Base-by-base conservation (phyloP, 768 basidiomycete species). In the Astraeus odoratus region DNA sequence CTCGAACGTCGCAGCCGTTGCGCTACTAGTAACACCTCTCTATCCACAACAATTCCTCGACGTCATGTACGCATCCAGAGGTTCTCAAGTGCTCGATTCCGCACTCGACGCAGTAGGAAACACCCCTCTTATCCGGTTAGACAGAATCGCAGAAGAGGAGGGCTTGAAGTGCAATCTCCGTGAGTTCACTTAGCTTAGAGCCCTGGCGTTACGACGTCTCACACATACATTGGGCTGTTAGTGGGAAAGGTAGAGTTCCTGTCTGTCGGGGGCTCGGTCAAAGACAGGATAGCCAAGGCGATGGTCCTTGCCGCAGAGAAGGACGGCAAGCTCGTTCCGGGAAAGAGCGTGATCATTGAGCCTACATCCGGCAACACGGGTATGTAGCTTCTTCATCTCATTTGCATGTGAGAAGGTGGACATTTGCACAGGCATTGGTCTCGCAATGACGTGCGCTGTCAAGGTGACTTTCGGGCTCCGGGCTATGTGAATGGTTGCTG, bases 331-430 rank as follows among this genome's bases (percentile, higher is more conserved):
- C 78, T 99, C 31, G 74, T 89, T 27, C 87, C 88, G 1, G 93
- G 93, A 0, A 73, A 89, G 65, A 91, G 87, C 53, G 80, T 94
- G 42, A 81, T 98, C 46, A 94, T 99, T 48, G 96, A 99, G 62
- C 91, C 96, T 0, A 96, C 89, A 8, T 90, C 88, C 9, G 92
- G 92, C 18, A 95, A 96, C 57, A 95, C 93, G n/a, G 93, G 92
- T 90, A 55, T 36, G 76, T 59, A 44, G 51, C 43, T 9, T 30
- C 35, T 25, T 4, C 12, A 15, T 24, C 37, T 25, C 24, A 10
- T n/a, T 15, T 8, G 23, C 22, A 12, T 15, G 37, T 16, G 35
- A 13, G 13, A 13, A n/a, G 10, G 30, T 12, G 20, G 20, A 15
- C 4, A 13, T 20, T 13, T 4, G 16, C 24, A 25, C 40, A 91